These are phyloP conservation scores for Closterium sp. DNA, from an alignment of 139 green algal genomes.

Conservation along the genomic window DNA sequence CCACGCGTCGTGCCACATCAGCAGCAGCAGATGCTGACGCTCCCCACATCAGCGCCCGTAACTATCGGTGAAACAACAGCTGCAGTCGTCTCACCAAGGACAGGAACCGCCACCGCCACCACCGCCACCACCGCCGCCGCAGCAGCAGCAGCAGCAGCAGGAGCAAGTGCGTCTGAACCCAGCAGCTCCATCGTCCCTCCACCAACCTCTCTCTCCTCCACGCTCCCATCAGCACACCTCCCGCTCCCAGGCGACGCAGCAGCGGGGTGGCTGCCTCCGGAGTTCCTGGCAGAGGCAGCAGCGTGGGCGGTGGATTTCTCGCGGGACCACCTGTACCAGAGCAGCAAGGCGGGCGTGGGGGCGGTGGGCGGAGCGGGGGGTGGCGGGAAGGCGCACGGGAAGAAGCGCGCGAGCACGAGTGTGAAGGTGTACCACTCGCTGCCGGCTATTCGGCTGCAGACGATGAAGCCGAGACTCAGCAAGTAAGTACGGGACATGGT, in stretches of 20 bases:
- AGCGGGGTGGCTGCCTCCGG: background rate
- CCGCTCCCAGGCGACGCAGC: background rate
- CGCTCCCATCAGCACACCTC: background rate
- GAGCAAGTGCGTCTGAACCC: background rate
- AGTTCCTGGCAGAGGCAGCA: background rate
- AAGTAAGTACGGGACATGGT: background rate
- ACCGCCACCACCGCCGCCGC: too few relatives aligned
- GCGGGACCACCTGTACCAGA: slow-evolving; percentile 19
- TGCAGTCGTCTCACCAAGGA: too few relatives aligned
- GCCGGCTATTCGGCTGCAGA: slow-evolving; percentile 56
- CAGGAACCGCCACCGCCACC: too few relatives aligned
- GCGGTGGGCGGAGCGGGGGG: background rate
- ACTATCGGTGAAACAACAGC: too few relatives aligned
- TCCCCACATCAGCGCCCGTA: background rate
- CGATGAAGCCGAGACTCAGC: slow-evolving; percentile 41
- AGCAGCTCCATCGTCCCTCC: background rate
- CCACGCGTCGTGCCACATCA: background rate
- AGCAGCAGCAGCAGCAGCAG: background rate
- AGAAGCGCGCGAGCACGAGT: background rate
- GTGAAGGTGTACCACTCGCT: slow-evolving; percentile 50
- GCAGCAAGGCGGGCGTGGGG: background rate
- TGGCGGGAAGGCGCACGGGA: background rate
- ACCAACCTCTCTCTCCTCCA: background rate
- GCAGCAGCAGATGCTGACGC: background rate
- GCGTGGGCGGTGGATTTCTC: slow-evolving; percentile 11